phyloP scores from a whole-genome alignment of 2,329 filamentous ascomycete species.

The Cercospora zeina region DNA sequence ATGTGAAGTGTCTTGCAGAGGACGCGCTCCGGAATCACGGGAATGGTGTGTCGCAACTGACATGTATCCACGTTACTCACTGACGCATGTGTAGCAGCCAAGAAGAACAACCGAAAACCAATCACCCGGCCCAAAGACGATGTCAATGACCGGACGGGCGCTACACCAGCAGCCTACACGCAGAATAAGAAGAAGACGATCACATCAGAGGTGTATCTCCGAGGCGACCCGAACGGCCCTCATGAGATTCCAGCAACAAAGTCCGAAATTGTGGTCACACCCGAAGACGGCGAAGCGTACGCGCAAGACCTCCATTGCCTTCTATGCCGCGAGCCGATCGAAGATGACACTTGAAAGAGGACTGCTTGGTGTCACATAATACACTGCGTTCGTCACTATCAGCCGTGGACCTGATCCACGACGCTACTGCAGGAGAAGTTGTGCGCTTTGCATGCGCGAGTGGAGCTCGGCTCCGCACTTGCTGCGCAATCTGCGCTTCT shows the following conservation, averaged over 20 bases:
- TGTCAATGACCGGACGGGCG: slow-evolving; percentile 16
- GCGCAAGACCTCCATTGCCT: slow-evolving; percentile 36
- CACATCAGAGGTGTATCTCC: slow-evolving; percentile 34
- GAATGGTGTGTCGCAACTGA: slow-evolving; percentile 20
- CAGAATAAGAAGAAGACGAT: slow-evolving; percentile 20
- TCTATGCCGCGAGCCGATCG: slow-evolving; percentile 32
- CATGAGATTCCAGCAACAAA: slow-evolving; percentile 22
- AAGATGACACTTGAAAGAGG: slow-evolving; percentile 25
- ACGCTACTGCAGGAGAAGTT: slow-evolving; percentile 17
- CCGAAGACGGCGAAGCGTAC: slow-evolving; percentile 28
- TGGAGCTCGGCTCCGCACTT: too few relatives aligned
- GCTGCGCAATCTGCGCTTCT: not conserved
- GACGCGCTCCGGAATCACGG: slow-evolving; percentile 27
- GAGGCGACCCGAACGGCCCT: slow-evolving; percentile 25
- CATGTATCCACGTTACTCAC: not conserved
- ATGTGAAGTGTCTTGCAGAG: slow-evolving; percentile 44
- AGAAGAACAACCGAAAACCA: slow-evolving; percentile 11
- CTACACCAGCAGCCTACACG: slow-evolving; percentile 5
- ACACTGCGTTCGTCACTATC: not conserved
- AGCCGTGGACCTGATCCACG: not conserved
- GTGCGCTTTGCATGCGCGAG: not conserved
- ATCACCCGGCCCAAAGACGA: slow-evolving; percentile 15
- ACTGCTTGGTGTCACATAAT: not conserved
- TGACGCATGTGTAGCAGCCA: slow-evolving; percentile 22
- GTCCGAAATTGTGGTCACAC: slow-evolving; percentile 36